Percentiles rank a stretch among this genome's conserved stretches.
phyloP scores from a whole-genome alignment of 139 green algal genomes.

The Edaphochlamys debaryana region DNA sequence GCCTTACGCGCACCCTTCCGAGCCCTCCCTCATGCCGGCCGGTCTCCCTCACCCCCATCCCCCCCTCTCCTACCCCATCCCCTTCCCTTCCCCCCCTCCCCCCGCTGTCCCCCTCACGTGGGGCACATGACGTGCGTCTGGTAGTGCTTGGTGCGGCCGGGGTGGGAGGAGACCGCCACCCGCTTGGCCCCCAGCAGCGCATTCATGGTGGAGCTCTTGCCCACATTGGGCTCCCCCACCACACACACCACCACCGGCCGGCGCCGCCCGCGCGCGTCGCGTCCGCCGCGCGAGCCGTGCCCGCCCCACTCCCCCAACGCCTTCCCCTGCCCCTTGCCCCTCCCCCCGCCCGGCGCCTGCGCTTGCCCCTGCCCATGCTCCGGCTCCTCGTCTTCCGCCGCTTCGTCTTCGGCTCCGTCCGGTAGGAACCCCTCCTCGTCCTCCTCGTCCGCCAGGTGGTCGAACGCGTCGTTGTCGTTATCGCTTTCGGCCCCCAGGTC shows the following conservation, averaged over 20 bases:
- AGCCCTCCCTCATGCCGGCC: too few relatives aligned
- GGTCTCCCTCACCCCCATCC: too few relatives aligned
- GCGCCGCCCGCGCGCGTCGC: conserved; percentile 18
- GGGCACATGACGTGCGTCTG: conserved; percentile 71
- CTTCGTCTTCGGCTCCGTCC: conserved; percentile 3
- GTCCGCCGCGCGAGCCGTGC: conserved; percentile 14
- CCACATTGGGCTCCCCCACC: conserved; percentile 71
- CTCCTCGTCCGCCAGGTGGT: not conserved
- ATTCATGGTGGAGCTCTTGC: conserved; percentile 74
- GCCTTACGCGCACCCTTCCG: too few relatives aligned
- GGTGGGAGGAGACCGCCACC: conserved; percentile 60
- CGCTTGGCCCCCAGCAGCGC: conserved; percentile 68
- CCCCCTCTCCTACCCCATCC: too few relatives aligned
- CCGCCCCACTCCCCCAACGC: too few relatives aligned
- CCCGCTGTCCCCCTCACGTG: not conserved
- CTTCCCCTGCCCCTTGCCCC: too few relatives aligned
- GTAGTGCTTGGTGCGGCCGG: conserved; percentile 76
- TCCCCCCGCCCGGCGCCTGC: not conserved
- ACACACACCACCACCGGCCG: conserved; percentile 67
- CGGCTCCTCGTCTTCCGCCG: conserved; percentile 3
- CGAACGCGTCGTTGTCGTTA: conserved; percentile 36
- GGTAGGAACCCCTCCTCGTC: conserved; percentile 12
- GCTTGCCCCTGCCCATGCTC: not conserved
- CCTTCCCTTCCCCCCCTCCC: too few relatives aligned
- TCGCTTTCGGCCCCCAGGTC: not conserved